Evolutionary conservation across 208 protist species (phyloP).

Genomic region (Crithidia brevicula): DNA sequence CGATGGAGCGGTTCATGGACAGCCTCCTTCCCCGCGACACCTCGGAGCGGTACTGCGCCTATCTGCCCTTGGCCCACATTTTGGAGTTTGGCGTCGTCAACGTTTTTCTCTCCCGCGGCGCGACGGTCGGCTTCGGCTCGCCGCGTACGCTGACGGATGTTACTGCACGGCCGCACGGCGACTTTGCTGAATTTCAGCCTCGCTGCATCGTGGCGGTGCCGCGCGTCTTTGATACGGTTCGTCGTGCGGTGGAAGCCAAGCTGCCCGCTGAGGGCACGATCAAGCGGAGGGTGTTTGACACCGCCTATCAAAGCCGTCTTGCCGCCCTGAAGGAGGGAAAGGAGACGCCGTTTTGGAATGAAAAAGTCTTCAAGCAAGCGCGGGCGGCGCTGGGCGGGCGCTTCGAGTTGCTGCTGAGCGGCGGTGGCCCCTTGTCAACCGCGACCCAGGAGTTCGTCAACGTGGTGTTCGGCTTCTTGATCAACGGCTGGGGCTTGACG

Average conservation of each 20-base stretch:
- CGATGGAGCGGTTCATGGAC: constrained; percentile 40
- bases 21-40: constrained; percentile 5
- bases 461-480: constrained; percentile 68
- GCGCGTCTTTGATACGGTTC: constrained; percentile 86
- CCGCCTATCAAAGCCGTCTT: background rate
- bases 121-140: constrained; percentile 59
- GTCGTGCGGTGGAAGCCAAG: constrained; percentile 66
- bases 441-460: constrained; percentile 85
- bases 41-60: constrained; percentile 77
- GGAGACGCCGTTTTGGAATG: background rate
- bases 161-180: constrained; percentile 75
- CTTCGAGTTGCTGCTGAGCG: constrained; percentile 54
- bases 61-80: constrained; percentile 93
- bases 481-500: constrained; percentile 90
- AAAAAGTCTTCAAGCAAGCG: background rate
- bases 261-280: constrained; percentile 60
- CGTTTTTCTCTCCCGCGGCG: constrained; percentile 44
- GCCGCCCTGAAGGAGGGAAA: background rate
- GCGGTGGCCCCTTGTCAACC: constrained; percentile 78
- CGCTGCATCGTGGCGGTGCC: constrained; percentile 74
- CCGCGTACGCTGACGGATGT: constrained; percentile 74
- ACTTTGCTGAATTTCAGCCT: constrained; percentile 75
- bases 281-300: constrained; percentile 36
- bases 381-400: background rate
- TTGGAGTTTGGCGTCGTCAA: constrained; percentile 85